phyloP scores from a whole-genome alignment of 257 asterid species.

The Eustoma russellianum region DNA sequence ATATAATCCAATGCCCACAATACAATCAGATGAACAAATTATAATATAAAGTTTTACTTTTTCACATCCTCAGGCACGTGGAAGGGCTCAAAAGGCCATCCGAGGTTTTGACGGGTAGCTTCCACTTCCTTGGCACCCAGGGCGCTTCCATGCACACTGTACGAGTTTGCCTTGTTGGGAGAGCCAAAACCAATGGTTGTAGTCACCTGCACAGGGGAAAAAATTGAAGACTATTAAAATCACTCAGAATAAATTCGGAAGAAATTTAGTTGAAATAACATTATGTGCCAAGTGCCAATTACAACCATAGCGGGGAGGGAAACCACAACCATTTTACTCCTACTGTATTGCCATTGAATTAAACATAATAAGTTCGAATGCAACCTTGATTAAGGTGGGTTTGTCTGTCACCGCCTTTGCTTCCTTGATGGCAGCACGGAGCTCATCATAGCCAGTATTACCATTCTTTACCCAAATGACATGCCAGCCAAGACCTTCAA shows the following conservation, averaged over 20 bases:
- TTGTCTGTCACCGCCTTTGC: constrained; percentile 90
- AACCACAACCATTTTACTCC: not conserved
- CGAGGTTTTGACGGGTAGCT: constrained; percentile 90
- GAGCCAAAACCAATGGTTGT: constrained; percentile 72
- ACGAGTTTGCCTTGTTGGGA: constrained; percentile 68
- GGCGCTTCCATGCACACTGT: constrained; percentile 72
- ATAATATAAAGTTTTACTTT: constrained; percentile 47
- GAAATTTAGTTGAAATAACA: too few species aligned
- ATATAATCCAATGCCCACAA: constrained; percentile 7
- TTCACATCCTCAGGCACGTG: constrained; percentile 94
- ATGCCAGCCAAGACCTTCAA: constrained; percentile 96
- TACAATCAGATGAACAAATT: constrained; percentile 3
- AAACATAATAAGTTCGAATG: constrained; percentile 3
- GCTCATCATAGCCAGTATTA: constrained; percentile 86
- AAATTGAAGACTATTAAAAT: not conserved
- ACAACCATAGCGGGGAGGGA: not conserved
- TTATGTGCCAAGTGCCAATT: not conserved
- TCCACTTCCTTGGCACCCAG: constrained; percentile 92
- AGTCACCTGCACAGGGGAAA: constrained; percentile 33
- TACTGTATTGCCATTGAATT: not conserved
- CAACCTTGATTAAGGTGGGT: constrained; percentile 82
- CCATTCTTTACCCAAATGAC: constrained; percentile 97
- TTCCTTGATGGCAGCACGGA: constrained; percentile 89
- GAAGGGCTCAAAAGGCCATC: constrained; percentile 85
- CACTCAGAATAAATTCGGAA: too few species aligned